Base-by-base conservation (phyloP, 148 eudicot genomes). In the Nepenthes gracilis region DNA sequence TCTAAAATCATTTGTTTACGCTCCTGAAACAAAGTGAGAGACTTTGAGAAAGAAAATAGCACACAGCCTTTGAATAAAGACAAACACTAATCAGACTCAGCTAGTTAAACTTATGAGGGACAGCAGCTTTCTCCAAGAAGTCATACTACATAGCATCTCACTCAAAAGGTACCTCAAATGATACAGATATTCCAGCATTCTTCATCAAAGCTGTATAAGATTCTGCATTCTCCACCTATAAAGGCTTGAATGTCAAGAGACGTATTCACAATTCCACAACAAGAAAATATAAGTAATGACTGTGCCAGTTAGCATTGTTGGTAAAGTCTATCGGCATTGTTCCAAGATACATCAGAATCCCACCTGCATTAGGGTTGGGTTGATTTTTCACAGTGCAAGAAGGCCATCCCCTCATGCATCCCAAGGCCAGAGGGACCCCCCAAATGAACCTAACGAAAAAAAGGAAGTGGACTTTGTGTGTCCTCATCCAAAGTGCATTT, bases 211-310 rank as follows among this genome's bases (percentile, higher is more conserved):
- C 62, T 51, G 70, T 59, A 78, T 94, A 94, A 61, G 87, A 79
- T 72, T 94, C 99, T 36, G 99, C 99, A 76, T 62, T 80, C 69
- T 70, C 84, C 62, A 94, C 90, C 97, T 94, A 38, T 36, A 66
- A 34, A 15, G 13, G 36, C 54, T 45, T 62, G 65, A 10, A 62
- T 52, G 63, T 67, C 7, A 53, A 23, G 23, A 23, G 23, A 23
- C 23, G 23, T 23, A 23, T 23, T 23, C 23, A 23, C 23, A 23
- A 23, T 23, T 23, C 23, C 23, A 23, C 23, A 23, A 23, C 23
- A 23, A 23, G 23, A 23, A 23, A 23, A 23, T 23, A 23, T 23
- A 23, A 23, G 23, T 23, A 23, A 23, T 23, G 23, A 23, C 0
- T 23, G 23, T 23, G 23, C 23, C 23, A 23, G 23, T 23, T 23